A percentile compares a stretch with the other conserved stretches of the same genome.
These are phyloP conservation scores for Calamus simplicifolius DNA, from an alignment of 176 grass and related monocot genomes.

Conservation along the genomic window DNA sequence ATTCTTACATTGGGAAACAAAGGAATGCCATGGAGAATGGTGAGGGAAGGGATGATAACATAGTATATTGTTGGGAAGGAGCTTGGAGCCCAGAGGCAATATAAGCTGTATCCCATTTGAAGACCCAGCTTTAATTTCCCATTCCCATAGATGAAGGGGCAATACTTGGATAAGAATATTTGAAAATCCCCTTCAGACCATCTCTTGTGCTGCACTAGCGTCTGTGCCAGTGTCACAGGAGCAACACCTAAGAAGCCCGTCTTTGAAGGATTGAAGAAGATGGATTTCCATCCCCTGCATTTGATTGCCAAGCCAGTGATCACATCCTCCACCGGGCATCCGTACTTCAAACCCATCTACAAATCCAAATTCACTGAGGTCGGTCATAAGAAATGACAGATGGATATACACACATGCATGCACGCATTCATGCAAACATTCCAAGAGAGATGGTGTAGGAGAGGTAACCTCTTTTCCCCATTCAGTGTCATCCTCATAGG, in stretches of 20 bases:
- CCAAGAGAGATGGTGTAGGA: slow-evolving; percentile 6
- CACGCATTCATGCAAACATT: too few relatives aligned
- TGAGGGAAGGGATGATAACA: neutral
- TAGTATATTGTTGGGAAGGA: slow-evolving; percentile 8
- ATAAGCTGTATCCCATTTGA: neutral
- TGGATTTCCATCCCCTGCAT: slow-evolving; percentile 39
- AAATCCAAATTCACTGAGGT: slow-evolving; percentile 1
- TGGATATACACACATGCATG: too few relatives aligned
- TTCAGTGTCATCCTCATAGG: slow-evolving; percentile 41
- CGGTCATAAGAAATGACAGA: neutral
- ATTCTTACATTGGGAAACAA: slow-evolving; percentile 16
- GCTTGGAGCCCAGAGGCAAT: slow-evolving; percentile 17
- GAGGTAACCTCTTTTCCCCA: slow-evolving; percentile 64
- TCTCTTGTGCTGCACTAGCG: slow-evolving; percentile 18
- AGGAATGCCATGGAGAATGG: slow-evolving; percentile 12
- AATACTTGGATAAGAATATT: slow-evolving; percentile 20
- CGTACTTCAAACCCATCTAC: slow-evolving; percentile 39
- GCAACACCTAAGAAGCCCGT: slow-evolving; percentile 25
- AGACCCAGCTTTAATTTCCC: slow-evolving; percentile 2
- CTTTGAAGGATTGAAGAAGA: slow-evolving; percentile 22
- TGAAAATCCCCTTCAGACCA: slow-evolving; percentile 17
- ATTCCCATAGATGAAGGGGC: slow-evolving; percentile 10
- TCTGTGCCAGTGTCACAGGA: slow-evolving; percentile 19
- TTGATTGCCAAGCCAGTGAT: slow-evolving; percentile 41
- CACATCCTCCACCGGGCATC: slow-evolving; percentile 32